phyloP scores from a whole-genome alignment of 805 yeast species.

The Hanseniaspora hatyaiensis region DNA sequence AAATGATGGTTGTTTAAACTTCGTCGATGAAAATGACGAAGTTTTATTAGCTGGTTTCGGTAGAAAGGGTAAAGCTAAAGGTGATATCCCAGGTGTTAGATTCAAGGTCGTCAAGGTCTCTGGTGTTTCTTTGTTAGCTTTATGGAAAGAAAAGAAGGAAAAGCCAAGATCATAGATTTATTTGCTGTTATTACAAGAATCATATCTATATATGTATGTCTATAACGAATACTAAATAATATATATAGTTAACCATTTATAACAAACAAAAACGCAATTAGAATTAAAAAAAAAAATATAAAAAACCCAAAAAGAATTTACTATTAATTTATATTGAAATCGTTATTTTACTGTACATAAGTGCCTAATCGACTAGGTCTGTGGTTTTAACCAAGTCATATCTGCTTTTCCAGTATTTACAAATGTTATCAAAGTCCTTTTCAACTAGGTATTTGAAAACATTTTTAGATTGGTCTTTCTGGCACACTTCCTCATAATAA shows the following conservation, averaged over 20 bases:
- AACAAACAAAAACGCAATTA: neutral
- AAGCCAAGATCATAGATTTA: conserved; percentile 90
- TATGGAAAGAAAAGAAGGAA: conserved; percentile 99
- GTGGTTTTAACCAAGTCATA: neutral
- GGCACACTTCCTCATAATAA: conserved; percentile 8
- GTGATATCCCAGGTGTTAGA: conserved; percentile 99
- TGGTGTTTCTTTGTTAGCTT: conserved; percentile 98
- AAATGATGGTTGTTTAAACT: conserved; percentile 99
- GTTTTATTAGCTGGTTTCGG: conserved; percentile 99
- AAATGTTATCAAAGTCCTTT: neutral
- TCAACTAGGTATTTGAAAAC: conserved; percentile 6
- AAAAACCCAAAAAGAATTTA: neutral
- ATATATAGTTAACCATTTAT: neutral
- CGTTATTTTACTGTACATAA: neutral
- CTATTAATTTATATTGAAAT: too few species aligned
- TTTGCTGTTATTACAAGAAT: neutral
- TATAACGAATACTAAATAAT: too few species aligned
- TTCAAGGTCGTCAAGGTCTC: conserved; percentile 99
- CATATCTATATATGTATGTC: too few species aligned
- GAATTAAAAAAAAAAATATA: neutral
- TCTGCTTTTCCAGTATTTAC: conserved; percentile 12
- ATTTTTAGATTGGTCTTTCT: conserved; percentile 7
- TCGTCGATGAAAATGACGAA: conserved; percentile 99
- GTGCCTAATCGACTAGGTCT: neutral
- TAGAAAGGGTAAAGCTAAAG: conserved; percentile 99